phyloP scores from a whole-genome alignment of 352 stramenopile species.

The Phytopythium kandeliae region DNA sequence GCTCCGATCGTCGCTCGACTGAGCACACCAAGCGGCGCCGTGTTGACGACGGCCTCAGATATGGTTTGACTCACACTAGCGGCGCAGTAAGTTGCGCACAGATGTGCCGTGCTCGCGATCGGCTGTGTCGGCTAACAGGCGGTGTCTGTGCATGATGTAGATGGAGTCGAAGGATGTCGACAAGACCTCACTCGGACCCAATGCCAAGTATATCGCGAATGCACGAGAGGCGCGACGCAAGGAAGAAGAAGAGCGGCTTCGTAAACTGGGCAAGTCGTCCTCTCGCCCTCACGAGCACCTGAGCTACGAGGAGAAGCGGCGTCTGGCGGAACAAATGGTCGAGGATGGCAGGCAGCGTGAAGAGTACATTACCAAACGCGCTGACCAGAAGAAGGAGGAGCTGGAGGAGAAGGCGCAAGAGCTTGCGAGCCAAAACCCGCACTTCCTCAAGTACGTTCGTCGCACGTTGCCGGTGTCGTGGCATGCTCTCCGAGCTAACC shows the following conservation, averaged over 20 bases:
- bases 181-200: slow-evolving; percentile 69
- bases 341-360: slow-evolving; percentile 70
- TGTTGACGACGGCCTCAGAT: slow-evolving; percentile 27
- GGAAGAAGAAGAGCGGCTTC: slow-evolving; percentile 63
- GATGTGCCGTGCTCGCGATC: slow-evolving; percentile 1
- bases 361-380: slow-evolving; percentile 45
- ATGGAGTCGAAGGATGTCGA: slow-evolving; percentile 69
- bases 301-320: slow-evolving; percentile 59
- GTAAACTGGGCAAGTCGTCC: slow-evolving; percentile 50
- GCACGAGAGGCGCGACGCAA: slow-evolving; percentile 59
- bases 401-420: slow-evolving; percentile 52
- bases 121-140: background rate
- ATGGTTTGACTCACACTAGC: slow-evolving; percentile 53
- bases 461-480: background rate
- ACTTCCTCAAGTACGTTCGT: slow-evolving; percentile 74
- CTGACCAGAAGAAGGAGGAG: slow-evolving; percentile 42
- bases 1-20: background rate
- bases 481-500: background rate
- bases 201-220: slow-evolving; percentile 66
- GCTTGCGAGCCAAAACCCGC: slow-evolving; percentile 39
- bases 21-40: slow-evolving; percentile 8
- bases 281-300: slow-evolving; percentile 6
- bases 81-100: slow-evolving; percentile 27
- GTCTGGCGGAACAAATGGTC: slow-evolving; percentile 62
- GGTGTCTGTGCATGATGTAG: slow-evolving; percentile 8